These are phyloP conservation scores for Scenedesmus sp. DNA, from an alignment of 163 green algal genomes.

Conservation along the genomic window DNA sequence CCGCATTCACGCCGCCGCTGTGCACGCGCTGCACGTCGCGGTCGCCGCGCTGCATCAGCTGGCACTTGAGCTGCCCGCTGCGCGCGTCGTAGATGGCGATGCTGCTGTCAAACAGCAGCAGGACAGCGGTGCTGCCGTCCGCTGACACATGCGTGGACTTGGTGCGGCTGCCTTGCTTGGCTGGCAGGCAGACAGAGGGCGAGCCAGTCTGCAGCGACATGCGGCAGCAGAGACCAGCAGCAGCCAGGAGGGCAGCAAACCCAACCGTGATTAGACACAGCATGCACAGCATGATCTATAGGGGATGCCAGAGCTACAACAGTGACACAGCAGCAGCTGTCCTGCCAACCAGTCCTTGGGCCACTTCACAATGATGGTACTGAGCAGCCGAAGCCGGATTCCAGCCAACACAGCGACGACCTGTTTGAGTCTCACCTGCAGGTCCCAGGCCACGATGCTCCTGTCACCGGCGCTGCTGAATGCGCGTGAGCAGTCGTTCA, in stretches of 20 bases:
- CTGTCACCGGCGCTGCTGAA: conserved; percentile 35
- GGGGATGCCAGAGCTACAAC: not conserved
- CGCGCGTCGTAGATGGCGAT: conserved; percentile 78
- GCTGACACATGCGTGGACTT: conserved; percentile 76
- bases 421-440: not conserved
- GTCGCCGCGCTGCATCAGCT: conserved; percentile 62
- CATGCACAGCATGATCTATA: too few species aligned
- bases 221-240: not conserved
- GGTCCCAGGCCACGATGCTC: conserved; percentile 17
- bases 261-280: too few species aligned
- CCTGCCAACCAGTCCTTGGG: too few species aligned
- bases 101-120: conserved; percentile 86
- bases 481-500: not conserved
- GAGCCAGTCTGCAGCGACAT: not conserved
- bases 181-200: conserved; percentile 46
- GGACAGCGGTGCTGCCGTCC: conserved; percentile 64
- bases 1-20: conserved; percentile 77
- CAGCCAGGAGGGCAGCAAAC: too few species aligned
- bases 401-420: not conserved
- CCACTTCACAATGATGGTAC: too few species aligned
- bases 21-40: conserved; percentile 65
- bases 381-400: too few species aligned
- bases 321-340: not conserved
- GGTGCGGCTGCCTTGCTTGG: conserved; percentile 76
- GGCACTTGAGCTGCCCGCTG: conserved; percentile 58